Evolutionary conservation across 768 basidiomycete genomes (phyloP).

Genomic region (Amanita thiersii): DNA sequence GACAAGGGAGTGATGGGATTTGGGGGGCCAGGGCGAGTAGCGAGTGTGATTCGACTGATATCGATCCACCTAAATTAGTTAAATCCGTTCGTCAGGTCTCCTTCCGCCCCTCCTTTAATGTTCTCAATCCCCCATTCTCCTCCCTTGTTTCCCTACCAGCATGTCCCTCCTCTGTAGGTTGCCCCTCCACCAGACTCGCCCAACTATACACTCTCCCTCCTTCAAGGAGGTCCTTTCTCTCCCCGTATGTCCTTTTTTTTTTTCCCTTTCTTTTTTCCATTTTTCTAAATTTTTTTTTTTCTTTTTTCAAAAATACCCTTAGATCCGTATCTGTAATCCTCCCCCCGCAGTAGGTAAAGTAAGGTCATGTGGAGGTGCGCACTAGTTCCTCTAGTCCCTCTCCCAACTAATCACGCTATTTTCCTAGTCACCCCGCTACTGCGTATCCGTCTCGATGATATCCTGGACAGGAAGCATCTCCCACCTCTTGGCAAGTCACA

Average conservation of each 20-base stretch:
- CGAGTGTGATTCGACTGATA: not conserved
- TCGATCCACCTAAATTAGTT: not conserved
- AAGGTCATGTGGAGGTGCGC: slow-evolving; percentile 50
- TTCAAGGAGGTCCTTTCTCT: slow-evolving; percentile 26
- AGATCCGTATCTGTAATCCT: slow-evolving; percentile 58
- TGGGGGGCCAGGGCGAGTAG: too few relatives aligned
- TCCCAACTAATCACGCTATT: slow-evolving; percentile 8
- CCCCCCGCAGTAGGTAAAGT: slow-evolving; percentile 63
- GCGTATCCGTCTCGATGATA: slow-evolving; percentile 63
- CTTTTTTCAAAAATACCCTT: slow-evolving; percentile 5
- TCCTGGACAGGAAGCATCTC: slow-evolving; percentile 68
- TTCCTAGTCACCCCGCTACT: slow-evolving; percentile 59
- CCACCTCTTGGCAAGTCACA: slow-evolving; percentile 55
- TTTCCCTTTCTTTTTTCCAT: not conserved
- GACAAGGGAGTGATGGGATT: not conserved
- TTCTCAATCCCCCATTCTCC: not conserved
- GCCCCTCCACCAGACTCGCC: slow-evolving; percentile 16
- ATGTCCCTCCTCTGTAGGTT: slow-evolving; percentile 12
- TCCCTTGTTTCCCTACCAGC: slow-evolving; percentile 7
- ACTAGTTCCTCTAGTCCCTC: not conserved
- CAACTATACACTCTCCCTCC: slow-evolving; percentile 18
- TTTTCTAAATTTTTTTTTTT: slow-evolving; percentile 3
- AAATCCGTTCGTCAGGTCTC: slow-evolving; percentile 2
- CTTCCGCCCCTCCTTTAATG: not conserved
- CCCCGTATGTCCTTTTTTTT: slow-evolving; percentile 21